A percentile compares a stretch with the other conserved stretches of the same genome.
Conservation (phyloP, 2,329 filamentous ascomycete genomes). For the Metarhizium guizhouense region DNA sequence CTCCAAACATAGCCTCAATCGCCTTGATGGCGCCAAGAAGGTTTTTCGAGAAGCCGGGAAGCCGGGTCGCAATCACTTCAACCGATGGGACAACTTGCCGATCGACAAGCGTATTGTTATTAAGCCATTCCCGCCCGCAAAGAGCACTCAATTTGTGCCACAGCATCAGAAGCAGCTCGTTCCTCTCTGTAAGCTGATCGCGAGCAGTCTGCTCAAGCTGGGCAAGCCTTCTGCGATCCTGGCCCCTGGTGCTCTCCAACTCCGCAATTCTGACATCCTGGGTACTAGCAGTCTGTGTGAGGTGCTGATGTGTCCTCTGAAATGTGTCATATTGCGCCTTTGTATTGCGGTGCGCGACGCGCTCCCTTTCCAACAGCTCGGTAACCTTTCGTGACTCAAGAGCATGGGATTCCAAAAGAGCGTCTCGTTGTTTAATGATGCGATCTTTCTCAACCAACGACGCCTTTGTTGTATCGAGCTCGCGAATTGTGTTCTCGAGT, state of each 20-base stretch:
- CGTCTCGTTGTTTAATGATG: constrained; percentile 80
- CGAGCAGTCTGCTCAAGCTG: constrained; percentile 71
- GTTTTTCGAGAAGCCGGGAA: constrained; percentile 85
- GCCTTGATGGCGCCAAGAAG: constrained; percentile 78
- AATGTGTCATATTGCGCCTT: constrained; percentile 82
- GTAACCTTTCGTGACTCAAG: constrained; percentile 77
- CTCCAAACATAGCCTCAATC: constrained; percentile 69
- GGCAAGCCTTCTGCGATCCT: constrained; percentile 69
- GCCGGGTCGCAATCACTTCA: constrained; percentile 76
- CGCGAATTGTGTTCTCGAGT: constrained; percentile 72
- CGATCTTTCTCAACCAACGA: constrained; percentile 84
- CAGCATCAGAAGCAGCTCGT: constrained; percentile 75
- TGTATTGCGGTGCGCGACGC: constrained; percentile 74
- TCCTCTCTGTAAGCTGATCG: constrained; percentile 83
- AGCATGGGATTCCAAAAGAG: constrained; percentile 77
- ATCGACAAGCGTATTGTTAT: constrained; percentile 81
- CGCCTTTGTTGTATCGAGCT: constrained; percentile 70
- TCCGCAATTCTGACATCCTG: constrained; percentile 80
- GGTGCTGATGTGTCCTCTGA: constrained; percentile 79
- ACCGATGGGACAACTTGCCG: constrained; percentile 73
- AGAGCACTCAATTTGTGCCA: constrained; percentile 83
- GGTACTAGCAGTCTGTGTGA: constrained; percentile 74
- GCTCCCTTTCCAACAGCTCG: constrained; percentile 87
- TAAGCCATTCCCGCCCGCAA: constrained; percentile 86
- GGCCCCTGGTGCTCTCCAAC: constrained; percentile 68